These are phyloP conservation scores for Hemileccinum impolitum DNA, from an alignment of 768 basidiomycete genomes.

Conservation along the genomic window DNA sequence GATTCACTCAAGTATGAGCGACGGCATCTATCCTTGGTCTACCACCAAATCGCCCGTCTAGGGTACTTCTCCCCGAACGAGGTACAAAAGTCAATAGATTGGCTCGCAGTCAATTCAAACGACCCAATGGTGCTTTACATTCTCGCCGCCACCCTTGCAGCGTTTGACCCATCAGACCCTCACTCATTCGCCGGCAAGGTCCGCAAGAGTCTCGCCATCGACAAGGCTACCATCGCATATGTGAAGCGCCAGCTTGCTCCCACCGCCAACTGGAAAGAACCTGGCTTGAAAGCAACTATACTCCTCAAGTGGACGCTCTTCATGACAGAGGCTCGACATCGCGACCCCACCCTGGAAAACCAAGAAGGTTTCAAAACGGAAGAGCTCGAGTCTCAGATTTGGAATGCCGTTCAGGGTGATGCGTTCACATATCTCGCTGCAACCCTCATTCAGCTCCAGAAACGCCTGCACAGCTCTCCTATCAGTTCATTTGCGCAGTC, in stretches of 20 bases:
- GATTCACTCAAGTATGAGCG: constrained; percentile 76
- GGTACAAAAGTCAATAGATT: constrained; percentile 62
- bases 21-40: constrained; percentile 58
- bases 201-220: constrained; percentile 48
- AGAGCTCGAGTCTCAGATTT: constrained; percentile 76
- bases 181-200: constrained; percentile 39
- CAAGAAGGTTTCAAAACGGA: constrained; percentile 68
- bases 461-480: constrained; percentile 30
- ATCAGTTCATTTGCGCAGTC: constrained; percentile 38
- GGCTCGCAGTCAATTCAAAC: constrained; percentile 63
- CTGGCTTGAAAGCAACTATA: constrained; percentile 66
- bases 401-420: constrained; percentile 81
- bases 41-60: constrained; percentile 60
- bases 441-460: constrained; percentile 56
- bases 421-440: constrained; percentile 69
- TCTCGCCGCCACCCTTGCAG: constrained; percentile 58
- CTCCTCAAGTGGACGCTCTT: constrained; percentile 89
- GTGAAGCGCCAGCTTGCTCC: constrained; percentile 59
- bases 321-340: constrained; percentile 70
- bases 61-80: constrained; percentile 61
- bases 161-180: constrained; percentile 66
- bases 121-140: constrained; percentile 70
- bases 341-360: constrained; percentile 61
- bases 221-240: constrained; percentile 44
- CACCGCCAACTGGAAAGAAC: constrained; percentile 61